phyloP scores from a whole-genome alignment of 805 yeast species.

The Metschnikowia baotianmanensis region DNA sequence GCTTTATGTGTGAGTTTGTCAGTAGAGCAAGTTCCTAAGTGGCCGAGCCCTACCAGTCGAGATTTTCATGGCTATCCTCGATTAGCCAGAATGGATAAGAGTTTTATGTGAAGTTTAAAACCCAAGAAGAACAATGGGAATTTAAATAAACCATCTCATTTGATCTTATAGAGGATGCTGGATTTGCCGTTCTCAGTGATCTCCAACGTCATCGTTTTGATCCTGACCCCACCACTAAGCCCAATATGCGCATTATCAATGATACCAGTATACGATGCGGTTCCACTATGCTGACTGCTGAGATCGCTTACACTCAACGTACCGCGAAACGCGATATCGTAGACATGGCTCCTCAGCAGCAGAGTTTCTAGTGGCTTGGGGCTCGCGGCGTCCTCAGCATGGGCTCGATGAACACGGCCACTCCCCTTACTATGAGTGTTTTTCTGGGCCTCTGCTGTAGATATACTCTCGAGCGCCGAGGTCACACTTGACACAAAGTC shows the following conservation, averaged over 20 bases:
- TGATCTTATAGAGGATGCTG: conserved; percentile 9
- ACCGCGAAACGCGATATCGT: conserved; percentile 27
- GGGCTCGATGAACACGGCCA: conserved; percentile 29
- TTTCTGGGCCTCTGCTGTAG: conserved; percentile 20
- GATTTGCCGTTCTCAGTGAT: conserved; percentile 11
- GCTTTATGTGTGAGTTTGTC: too few species aligned
- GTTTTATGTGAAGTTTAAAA: too few species aligned
- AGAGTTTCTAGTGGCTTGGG: neutral
- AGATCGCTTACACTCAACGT: conserved; percentile 22
- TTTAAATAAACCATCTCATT: neutral
- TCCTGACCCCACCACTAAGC: conserved; percentile 32
- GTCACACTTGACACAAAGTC: conserved; percentile 24
- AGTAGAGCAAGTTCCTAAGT: too few species aligned
- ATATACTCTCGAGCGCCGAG: conserved; percentile 26
- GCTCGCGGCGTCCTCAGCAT: conserved; percentile 3
- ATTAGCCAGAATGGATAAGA: too few species aligned
- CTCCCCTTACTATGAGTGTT: conserved; percentile 27
- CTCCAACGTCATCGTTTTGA: conserved; percentile 22
- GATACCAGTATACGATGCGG: conserved; percentile 25
- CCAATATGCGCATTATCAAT: conserved; percentile 32
- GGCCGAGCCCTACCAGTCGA: too few species aligned
- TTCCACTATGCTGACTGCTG: conserved; percentile 19
- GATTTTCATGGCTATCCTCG: too few species aligned
- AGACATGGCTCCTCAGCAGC: conserved; percentile 7
- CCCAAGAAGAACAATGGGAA: too few species aligned